These are phyloP conservation scores for Sporodiniella umbellata DNA, from an alignment of 371 early-diverging fungal species.

Conservation along the genomic window DNA sequence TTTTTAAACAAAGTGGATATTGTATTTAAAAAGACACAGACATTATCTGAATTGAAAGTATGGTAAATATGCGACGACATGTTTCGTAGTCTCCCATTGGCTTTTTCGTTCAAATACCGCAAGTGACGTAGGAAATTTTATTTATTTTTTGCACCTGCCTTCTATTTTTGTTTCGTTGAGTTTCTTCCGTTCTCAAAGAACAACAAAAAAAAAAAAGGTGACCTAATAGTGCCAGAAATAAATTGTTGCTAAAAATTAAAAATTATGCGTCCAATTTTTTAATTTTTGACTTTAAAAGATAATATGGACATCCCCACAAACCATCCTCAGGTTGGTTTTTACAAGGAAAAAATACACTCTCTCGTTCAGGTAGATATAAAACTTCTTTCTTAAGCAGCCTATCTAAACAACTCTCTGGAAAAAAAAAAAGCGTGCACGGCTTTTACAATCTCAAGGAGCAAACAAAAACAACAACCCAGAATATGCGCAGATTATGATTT, in stretches of 20 bases:
- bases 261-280: background rate
- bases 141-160: too few species aligned
- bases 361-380: conserved; percentile 34
- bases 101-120: too few species aligned
- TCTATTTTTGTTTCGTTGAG: too few species aligned
- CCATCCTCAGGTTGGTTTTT: conserved; percentile 29
- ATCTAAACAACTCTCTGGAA: background rate
- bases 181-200: too few species aligned
- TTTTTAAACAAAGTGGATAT: too few species aligned
- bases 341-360: conserved; percentile 32
- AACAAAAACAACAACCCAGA: conserved; percentile 68
- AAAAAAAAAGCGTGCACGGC: conserved; percentile 29
- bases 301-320: conserved; percentile 15
- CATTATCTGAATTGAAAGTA: too few species aligned
- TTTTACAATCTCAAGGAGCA: conserved; percentile 57
- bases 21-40: too few species aligned
- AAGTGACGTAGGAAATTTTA: too few species aligned
- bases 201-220: too few species aligned
- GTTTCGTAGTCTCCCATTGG: too few species aligned
- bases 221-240: background rate
- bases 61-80: too few species aligned
- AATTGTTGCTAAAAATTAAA: too few species aligned
- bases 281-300: background rate
- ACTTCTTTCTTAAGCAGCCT: background rate
- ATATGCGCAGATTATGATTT: conserved; percentile 61